These are phyloP conservation scores for Sporothrix pallida DNA, from an alignment of 2,329 filamentous ascomycete species.

Conservation along the genomic window DNA sequence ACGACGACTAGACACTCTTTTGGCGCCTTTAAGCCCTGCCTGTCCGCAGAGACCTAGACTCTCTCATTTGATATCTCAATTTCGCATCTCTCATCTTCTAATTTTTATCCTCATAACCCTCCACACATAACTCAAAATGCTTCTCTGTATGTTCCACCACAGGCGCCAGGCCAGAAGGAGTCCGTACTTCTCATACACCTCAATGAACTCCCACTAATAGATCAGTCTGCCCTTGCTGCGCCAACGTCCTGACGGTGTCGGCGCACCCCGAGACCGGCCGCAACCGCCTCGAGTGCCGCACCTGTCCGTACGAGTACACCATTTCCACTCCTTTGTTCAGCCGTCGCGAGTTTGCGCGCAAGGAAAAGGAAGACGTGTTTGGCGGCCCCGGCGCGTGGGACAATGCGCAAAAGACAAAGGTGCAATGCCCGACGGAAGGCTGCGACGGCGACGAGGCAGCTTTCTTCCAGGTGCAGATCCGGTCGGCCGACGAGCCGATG, in stretches of 20 bases:
- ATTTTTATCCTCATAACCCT: background rate
- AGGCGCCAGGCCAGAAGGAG: background rate
- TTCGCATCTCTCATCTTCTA: background rate
- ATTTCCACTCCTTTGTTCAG: slow-evolving; percentile 79
- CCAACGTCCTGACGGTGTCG: slow-evolving; percentile 81
- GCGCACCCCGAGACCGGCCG: slow-evolving; percentile 56
- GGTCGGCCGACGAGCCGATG: slow-evolving; percentile 98
- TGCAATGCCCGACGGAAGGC: slow-evolving; percentile 79
- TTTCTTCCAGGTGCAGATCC: slow-evolving; percentile 96
- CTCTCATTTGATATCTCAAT: background rate
- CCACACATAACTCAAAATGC: slow-evolving; percentile 22
- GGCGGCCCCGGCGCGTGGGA: slow-evolving; percentile 88
- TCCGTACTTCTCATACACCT: background rate
- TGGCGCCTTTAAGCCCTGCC: background rate
- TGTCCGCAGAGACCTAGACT: background rate
- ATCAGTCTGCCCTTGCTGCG: slow-evolving; percentile 80
- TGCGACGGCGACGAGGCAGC: slow-evolving; percentile 87
- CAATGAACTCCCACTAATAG: background rate
- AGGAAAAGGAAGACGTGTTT: slow-evolving; percentile 87
- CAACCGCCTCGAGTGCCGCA: slow-evolving; percentile 94
- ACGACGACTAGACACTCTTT: background rate
- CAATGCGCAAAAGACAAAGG: slow-evolving; percentile 82
- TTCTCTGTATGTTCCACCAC: slow-evolving; percentile 28
- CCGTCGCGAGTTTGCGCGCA: slow-evolving; percentile 83
- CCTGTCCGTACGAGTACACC: slow-evolving; percentile 89